Evolutionary conservation across 768 basidiomycete genomes (phyloP).

Genomic region (Calocybe cyanea): DNA sequence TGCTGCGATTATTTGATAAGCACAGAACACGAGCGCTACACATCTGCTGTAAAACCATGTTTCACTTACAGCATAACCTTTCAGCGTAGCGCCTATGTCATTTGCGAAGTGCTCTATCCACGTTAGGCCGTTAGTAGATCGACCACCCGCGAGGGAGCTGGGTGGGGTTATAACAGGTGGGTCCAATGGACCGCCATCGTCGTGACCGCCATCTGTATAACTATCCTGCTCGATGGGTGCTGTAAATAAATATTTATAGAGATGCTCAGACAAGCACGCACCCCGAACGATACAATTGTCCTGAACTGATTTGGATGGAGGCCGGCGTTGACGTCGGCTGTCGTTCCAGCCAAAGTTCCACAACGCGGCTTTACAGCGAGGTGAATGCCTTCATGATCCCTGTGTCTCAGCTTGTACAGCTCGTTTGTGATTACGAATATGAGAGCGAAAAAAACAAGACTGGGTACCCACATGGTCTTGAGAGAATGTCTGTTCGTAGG

Average conservation of each 20-base stretch:
- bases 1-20: slow-evolving; percentile 19
- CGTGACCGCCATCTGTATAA: slow-evolving; percentile 47
- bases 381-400: slow-evolving; percentile 27
- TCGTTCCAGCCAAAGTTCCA: slow-evolving; percentile 33
- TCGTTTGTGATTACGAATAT: too few relatives aligned
- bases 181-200: slow-evolving; percentile 42
- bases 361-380: slow-evolving; percentile 46
- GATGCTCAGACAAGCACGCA: slow-evolving; percentile 16
- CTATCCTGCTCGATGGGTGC: slow-evolving; percentile 33
- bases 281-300: slow-evolving; percentile 53
- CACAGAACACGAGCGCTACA: not conserved
- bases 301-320: slow-evolving; percentile 28
- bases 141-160: slow-evolving; percentile 40
- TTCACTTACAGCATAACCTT: slow-evolving; percentile 49
- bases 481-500: too few relatives aligned
- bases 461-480: too few relatives aligned
- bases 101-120: slow-evolving; percentile 49
- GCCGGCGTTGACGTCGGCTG: slow-evolving; percentile 42
- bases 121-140: slow-evolving; percentile 47
- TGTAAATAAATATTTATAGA: not conserved
- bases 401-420: too few relatives aligned
- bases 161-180: slow-evolving; percentile 43
- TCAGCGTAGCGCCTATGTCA: slow-evolving; percentile 38
- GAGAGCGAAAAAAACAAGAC: too few relatives aligned
- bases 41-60: too few relatives aligned